Conservation (phyloP, 345 rosid genomes). For the Nephelium lappaceum region DNA sequence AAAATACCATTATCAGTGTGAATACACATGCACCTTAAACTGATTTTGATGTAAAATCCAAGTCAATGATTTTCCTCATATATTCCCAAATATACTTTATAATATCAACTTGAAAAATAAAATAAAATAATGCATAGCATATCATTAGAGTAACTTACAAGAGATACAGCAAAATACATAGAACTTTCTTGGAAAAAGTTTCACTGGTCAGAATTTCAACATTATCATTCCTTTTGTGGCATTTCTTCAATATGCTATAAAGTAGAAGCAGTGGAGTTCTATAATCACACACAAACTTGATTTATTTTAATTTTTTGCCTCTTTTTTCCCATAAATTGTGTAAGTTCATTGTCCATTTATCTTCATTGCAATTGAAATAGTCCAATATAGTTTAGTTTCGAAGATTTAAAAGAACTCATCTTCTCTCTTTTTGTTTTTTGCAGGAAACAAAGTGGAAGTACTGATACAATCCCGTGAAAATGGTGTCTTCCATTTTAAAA, state of each 20-base stretch:
- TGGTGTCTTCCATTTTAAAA: not conserved
- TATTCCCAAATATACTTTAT: not conserved
- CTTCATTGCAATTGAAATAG: not conserved
- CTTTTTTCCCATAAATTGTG: not conserved
- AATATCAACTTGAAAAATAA: not conserved
- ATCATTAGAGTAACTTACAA: not conserved
- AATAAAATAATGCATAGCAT: not conserved
- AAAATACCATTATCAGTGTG: not conserved
- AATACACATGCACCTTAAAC: not conserved
- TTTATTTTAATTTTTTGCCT: not conserved
- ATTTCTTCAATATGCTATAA: not conserved
- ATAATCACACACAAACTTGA: not conserved
- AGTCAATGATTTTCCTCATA: slow-evolving; percentile 1
- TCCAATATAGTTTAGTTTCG: not conserved
- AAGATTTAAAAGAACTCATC: not conserved
- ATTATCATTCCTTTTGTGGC: not conserved
- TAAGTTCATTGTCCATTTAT: not conserved
- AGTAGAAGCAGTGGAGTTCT: not conserved
- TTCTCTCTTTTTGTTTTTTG: not conserved
- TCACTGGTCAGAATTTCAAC: slow-evolving; percentile 6
- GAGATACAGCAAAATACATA: not conserved
- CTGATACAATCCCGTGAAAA: not conserved
- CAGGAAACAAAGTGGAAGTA: not conserved
- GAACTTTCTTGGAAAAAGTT: slow-evolving; percentile 3
- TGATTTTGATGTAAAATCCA: not conserved